Base-by-base conservation (phyloP, 306 rosid species). In the Prunus dulcis region DNA sequence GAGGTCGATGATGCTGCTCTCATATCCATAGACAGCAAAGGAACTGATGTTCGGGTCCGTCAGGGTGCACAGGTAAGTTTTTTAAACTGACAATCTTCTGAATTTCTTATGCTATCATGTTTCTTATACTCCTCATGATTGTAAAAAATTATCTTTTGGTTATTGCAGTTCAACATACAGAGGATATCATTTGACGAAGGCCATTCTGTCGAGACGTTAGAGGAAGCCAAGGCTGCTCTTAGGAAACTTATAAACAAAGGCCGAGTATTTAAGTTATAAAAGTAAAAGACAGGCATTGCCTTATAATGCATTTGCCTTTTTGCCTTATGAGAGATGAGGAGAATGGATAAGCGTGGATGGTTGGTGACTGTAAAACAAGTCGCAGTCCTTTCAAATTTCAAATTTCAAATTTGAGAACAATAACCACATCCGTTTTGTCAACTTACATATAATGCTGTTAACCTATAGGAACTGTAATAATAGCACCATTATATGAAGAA, bases 1-100 rank as follows among this genome's bases (percentile, higher is more conserved):
- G 98, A 96, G 88, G 89, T 96, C 70, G 99, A 96, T 76, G 99
- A 96, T 75, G 99, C 97, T 0, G 98, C 99, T 63, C 90, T 96
- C 77, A 96, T 96, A 88, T 96, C 99, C 30, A 92, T 96, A 72
- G 99, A 96, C 86, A 96, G 99, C 84, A 96, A 89, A 73, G 99
- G 99, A 74, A 91, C 86, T 7, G 99, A 96, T 80, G 85, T 96
- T 34, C 89, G 99, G 85, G 99, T 96, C 55, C 98, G 98, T 51
- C 97, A 96, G 83, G 99, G 99, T 47, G 99, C 98, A 60, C 97
- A 96, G 98, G 99, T 95, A 77, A 38, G 68, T 19, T 7, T 28
- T 71, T 63, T 61, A 20, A 50, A 2, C 22, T 67, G 45, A 46
- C 32, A 15, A 53, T 38, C 65, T 69, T 43, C 15, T 22, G 3